Conservation (phyloP, 2,329 filamentous ascomycete species). For the Ceratocystis papillata region DNA sequence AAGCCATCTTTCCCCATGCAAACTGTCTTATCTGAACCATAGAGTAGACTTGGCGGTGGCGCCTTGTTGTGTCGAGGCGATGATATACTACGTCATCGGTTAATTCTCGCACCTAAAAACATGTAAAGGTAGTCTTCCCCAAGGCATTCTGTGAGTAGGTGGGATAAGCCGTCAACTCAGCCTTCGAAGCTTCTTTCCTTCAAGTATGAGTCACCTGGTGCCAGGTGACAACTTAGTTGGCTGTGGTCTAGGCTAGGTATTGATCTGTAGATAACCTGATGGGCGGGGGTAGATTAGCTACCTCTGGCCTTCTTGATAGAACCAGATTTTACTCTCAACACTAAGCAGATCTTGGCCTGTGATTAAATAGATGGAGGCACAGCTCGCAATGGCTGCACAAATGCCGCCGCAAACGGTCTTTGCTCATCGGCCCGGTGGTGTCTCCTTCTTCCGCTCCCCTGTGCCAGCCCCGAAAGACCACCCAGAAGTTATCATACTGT, state of each 20-base stretch:
- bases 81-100: background rate
- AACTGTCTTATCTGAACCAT: no score
- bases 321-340: background rate
- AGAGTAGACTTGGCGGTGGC: background rate
- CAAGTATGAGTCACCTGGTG: no score
- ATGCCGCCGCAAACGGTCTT: background rate
- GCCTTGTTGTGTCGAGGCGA: background rate
- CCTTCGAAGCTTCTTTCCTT: no score
- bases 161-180: no score
- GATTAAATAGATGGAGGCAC: background rate
- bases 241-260: no score
- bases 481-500: conserved; percentile 40
- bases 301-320: background rate
- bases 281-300: background rate
- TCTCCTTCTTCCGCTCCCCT: background rate
- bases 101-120: no score
- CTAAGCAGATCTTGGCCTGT: background rate
- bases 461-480: conserved; percentile 23
- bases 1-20: no score
- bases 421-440: background rate
- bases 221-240: no score
- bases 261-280: no score
- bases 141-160: no score
- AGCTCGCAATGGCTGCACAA: background rate
- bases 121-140: no score